Evolutionary conservation across 768 basidiomycete species (phyloP), one percentile per base, ranked within the genome.

Genomic region (Pholiota conissans): DNA sequence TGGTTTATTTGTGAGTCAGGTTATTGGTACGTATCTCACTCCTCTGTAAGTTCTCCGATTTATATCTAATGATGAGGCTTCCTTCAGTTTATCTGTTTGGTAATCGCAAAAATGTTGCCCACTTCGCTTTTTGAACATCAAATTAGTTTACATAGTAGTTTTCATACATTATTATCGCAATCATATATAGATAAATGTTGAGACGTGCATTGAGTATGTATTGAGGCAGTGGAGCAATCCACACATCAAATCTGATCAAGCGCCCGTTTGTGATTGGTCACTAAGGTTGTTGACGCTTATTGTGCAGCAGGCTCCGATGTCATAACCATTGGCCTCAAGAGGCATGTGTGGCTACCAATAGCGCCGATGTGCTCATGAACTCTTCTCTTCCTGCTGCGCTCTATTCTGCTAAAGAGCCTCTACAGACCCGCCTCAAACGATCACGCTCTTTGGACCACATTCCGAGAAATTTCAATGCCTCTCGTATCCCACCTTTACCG

Each of bases 1-100:
- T 58, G 92, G 92, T 3, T 75, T 94, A 53, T 93, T 93, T 68
- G 85, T 86, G 13, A 89, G 90, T 60, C 91, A 92, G 64, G 84
- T 90, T 40, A 66, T 89, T 50, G 78, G 79, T 79, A 56, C 28
- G 75, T 65, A 5, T 16, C 24, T 37, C 11, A 9, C 40, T 14
- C 50, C 30, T n/a, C 40, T 14, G n/a, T n/a, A n/a, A 20, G 1
- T 24, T 11, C 18, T 4, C 11, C 24, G 42, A 7, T n/a, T n/a
- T 2, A 18, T 1, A 24, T 3, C 9, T 45, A 5, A 5, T 45
- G 18, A 45, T 1, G 6, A 45, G 24, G 7, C 16, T 24, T 45
- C 27, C 8, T 45, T 3, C 28, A 57, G 88, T 95, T 32, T 93
- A 91, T 69, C 76, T 90, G 11, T 81, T 92, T 64, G 90, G 90